Evolutionary conservation across 495 filamentous ascomycete species (phyloP).

Genomic region (Neurospora sp.): DNA sequence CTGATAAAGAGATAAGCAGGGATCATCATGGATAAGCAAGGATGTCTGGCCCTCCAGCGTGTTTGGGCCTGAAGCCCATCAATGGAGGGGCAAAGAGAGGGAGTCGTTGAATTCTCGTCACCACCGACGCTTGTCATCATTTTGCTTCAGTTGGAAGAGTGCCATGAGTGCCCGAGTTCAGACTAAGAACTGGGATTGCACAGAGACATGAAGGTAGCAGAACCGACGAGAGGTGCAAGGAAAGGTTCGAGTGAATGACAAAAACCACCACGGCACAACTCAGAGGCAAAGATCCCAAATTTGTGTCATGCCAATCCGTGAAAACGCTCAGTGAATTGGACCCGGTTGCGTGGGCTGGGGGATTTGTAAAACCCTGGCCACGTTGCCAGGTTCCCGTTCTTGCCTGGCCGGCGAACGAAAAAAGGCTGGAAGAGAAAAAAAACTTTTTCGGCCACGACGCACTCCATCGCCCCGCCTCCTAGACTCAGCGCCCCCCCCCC

Average conservation of each 20-base stretch:
- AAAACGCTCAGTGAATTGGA: not conserved
- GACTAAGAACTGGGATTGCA: not conserved
- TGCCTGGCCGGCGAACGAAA: conserved; percentile 3
- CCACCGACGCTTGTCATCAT: not conserved
- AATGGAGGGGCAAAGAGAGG: conserved; percentile 12
- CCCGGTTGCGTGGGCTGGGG: not conserved
- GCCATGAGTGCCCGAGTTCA: not conserved
- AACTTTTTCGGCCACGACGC: conserved; percentile 17
- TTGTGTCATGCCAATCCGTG: not conserved
- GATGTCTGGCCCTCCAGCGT: conserved; percentile 4
- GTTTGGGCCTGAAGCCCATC: conserved; percentile 11
- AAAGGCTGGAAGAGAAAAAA: conserved; percentile 11
- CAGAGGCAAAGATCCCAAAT: not conserved
- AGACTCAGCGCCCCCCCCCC: not conserved
- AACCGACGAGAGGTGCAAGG: not conserved
- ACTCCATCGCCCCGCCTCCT: not conserved
- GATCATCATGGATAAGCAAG: conserved; percentile 14
- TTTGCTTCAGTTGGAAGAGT: not conserved
- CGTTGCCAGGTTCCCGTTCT: not conserved
- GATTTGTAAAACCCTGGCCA: not conserved
- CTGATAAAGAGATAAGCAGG: conserved; percentile 24
- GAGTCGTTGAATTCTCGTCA: not conserved
- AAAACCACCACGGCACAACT: not conserved
- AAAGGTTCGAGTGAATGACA: not conserved
- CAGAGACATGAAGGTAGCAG: not conserved